These are phyloP conservation scores for Begonia peltatifolia DNA, from an alignment of 306 rosid species.

Conservation along the genomic window DNA sequence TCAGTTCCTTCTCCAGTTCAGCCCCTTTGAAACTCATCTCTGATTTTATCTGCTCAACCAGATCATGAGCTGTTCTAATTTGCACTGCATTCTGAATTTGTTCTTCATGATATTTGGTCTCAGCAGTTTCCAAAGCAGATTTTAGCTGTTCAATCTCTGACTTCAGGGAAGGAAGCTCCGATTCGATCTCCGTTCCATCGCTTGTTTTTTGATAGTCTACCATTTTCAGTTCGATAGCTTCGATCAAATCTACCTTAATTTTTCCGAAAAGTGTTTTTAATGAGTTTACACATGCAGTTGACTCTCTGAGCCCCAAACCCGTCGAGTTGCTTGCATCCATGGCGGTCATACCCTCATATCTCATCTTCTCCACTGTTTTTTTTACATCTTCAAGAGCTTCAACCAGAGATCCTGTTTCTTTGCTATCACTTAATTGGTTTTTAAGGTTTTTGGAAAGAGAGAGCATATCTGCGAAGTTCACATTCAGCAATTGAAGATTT, in stretches of 20 bases:
- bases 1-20: constrained; percentile 41
- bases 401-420: constrained; percentile 59
- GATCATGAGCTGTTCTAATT: constrained; percentile 43
- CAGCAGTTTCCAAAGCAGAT: constrained; percentile 52
- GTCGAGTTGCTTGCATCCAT: constrained; percentile 35
- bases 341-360: constrained; percentile 36
- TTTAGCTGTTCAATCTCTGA: constrained; percentile 35
- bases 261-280: constrained; percentile 43
- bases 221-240: constrained; percentile 9
- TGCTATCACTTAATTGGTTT: constrained; percentile 30
- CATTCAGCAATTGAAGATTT: constrained; percentile 53
- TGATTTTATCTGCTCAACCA: constrained; percentile 52
- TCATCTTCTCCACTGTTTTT: constrained; percentile 36
- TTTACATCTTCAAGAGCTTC: constrained; percentile 49
- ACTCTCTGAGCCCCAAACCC: constrained; percentile 44
- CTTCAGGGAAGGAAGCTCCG: constrained; percentile 33
- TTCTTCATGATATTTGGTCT: constrained; percentile 60
- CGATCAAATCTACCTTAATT: constrained; percentile 18
- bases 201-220: constrained; percentile 10
- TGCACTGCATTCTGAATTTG: constrained; percentile 52
- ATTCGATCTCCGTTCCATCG: constrained; percentile 19
- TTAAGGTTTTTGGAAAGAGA: constrained; percentile 53
- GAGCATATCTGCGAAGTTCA: constrained; percentile 44
- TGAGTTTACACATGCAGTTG: constrained; percentile 34
- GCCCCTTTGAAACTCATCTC: constrained; percentile 32